Evolutionary conservation across 495 filamentous ascomycete genomes (phyloP), one percentile per base, ranked within the genome.

Genomic region (Niebla homalea): DNA sequence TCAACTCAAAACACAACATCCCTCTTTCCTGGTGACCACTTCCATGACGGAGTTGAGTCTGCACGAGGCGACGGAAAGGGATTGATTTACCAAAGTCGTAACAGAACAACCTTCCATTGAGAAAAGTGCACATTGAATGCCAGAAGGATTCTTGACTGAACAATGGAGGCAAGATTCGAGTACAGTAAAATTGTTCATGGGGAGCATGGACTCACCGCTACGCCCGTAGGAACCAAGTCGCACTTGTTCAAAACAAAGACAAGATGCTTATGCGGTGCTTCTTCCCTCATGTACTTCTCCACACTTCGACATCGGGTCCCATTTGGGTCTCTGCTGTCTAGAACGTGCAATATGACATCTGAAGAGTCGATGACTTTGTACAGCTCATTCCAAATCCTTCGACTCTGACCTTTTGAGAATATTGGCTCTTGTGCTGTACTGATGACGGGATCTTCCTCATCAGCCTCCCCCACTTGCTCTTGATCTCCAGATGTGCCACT

Each of bases 351-450:
- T 26, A 97, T 78, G 21, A 97, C 88, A 62, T 97, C 90, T n/a
- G 87, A 90, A 7, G 87, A 89, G 66, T 94, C 88, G 22, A 97
- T 88, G 60, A 95, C 87, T 68, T 98, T 94, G 70, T 90, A 95
- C n/a, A 98, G 66, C 59, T 98, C 92, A 65, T 96, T 96, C 89
- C 89, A 97, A 57, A 98, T 98, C 43, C 92, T 74, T 66, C 92
- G 93, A 55, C 80, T 85, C 63, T 94, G 87, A 15, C 92, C 92
- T 70, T 98, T 98, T 45, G 70, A 80, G 68, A 98, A 98, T 45
- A 98, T 84, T 21, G 88, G 76, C 58, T 98, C 92, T 51, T 83
- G 74, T 19, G 89, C 86, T 39, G 78, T 81, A 2, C 79, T 75
- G 15, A 85, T 66, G 29, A 66, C 67, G 32, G 73, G 72, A 23